Percentiles rank a stretch among this genome's conserved stretches.
Evolutionary conservation across 1,139 yeast species (phyloP).

Genomic region (Barnettozyma hawaiiensis): DNA sequence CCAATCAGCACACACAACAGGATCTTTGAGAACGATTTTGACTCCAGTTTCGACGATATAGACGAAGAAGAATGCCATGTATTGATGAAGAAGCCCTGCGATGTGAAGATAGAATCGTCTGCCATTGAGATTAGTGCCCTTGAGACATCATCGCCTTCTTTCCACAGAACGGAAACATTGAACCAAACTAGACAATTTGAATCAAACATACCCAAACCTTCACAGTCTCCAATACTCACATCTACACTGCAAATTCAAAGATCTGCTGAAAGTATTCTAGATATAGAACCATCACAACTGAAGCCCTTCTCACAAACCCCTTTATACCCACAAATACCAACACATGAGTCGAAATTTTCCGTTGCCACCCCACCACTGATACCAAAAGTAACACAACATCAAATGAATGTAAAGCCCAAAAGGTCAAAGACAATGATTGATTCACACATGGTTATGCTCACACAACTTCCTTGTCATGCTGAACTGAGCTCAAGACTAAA

Average conservation of each 20-base stretch:
- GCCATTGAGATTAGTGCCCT: slow-evolving; percentile 16
- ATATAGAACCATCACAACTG: not conserved
- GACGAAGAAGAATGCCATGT: not conserved
- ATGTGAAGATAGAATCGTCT: not conserved
- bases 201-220: not conserved
- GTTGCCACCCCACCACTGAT: not conserved
- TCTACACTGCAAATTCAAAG: slow-evolving; percentile 1
- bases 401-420: not conserved
- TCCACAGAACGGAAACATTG: slow-evolving; percentile 29
- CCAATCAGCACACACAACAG: not conserved
- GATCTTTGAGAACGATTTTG: slow-evolving; percentile 20
- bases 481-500: not conserved
- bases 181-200: slow-evolving; percentile 3
- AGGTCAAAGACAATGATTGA: not conserved
- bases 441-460: slow-evolving; percentile 3
- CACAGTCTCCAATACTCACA: slow-evolving; percentile 4
- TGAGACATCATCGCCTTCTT: slow-evolving; percentile 31
- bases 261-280: not conserved
- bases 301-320: not conserved
- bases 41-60: slow-evolving; percentile 19
- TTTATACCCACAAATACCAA: slow-evolving; percentile 4
- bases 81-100: not conserved
- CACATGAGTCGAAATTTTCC: slow-evolving; percentile 1
- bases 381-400: not conserved
- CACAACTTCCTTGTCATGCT: not conserved